Conservation (phyloP, 2,329 filamentous ascomycete genomes). For the Monosporascus sp. region DNA sequence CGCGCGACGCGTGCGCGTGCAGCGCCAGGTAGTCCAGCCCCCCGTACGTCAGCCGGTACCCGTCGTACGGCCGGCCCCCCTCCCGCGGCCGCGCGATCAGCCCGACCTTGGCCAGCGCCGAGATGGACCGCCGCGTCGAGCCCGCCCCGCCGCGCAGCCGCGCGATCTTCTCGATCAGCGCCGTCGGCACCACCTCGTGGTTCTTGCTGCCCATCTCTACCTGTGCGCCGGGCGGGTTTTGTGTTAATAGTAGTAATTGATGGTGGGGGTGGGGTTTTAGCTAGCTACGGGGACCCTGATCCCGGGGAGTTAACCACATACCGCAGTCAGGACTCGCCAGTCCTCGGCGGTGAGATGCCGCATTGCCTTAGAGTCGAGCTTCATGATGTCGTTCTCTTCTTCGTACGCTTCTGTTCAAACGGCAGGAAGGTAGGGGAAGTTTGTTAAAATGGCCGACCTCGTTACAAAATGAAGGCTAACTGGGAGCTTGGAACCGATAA, state of each 20-base stretch:
- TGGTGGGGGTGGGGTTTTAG: constrained; percentile 16
- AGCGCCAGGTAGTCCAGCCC: constrained; percentile 96
- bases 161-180: constrained; percentile 79
- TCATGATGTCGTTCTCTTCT: constrained; percentile 55
- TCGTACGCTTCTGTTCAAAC: neutral
- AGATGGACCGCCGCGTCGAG: constrained; percentile 83
- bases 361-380: constrained; percentile 88
- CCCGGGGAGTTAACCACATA: constrained; percentile 40
- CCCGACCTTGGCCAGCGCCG: constrained; percentile 83
- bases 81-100: constrained; percentile 93
- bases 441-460: no score
- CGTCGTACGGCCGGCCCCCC: constrained; percentile 61
- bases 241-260: constrained; percentile 21
- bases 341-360: constrained; percentile 90
- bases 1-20: constrained; percentile 77
- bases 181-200: constrained; percentile 92
- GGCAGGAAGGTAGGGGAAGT: neutral
- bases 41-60: constrained; percentile 93
- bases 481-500: neutral
- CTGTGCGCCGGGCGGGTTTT: constrained; percentile 43
- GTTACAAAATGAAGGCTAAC: no score
- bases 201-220: constrained; percentile 93
- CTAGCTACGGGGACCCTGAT: no score
- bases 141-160: constrained; percentile 72
- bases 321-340: constrained; percentile 90